Base-by-base conservation (phyloP, 768 basidiomycete genomes). In the Crucibulum laeve region DNA sequence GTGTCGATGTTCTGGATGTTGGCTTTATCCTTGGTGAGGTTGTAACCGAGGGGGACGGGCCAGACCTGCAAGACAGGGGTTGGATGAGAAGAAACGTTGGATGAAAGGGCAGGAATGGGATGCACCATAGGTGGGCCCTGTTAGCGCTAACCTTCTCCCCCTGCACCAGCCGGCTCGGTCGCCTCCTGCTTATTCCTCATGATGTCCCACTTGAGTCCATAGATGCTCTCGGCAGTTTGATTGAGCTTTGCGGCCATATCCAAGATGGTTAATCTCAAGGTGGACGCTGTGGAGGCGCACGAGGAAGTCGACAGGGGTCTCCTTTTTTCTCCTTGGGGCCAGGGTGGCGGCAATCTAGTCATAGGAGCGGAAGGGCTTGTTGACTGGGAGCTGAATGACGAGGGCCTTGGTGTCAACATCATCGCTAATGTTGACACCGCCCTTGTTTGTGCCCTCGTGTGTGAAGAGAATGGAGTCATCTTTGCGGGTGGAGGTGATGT, bases 191-290 rank as follows among this genome's bases (percentile, higher is more conserved):
- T 57, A 44, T 63, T 62, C 11, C 51, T 47, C 48, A 95, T 94
- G 55, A 98, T 84, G 25, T 94, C 91, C 96, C 95, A 99, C 71
- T 96, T 99, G 56, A 91, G 91, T 18, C 96, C 95, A 58, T 91
- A 95, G 59, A 98, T 89, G 60, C 84, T 93, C 69, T 99, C 95
- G 34, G 96, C 96, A 5, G 96, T 98, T 71, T 98, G 96, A 62
- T 99, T 96, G 51, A 99, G 87, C 75, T 98, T 99, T 56, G 95
- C 96, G 30, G 96, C 96, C 95, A 99, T 98, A 65, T 99, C 95
- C 50, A 99, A 85, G 73, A 62, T 96, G 98, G 77, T 99, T 96
- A 42, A 98, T 86, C 64, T 99, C 93, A 53, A 93, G 94, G 65
- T 98, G 97, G 57, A 97, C 92, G 50, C 85, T 84, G 80, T 99